Evolutionary conservation across 345 rosid species (phyloP).

Genomic region (Pistacia integerrima): DNA sequence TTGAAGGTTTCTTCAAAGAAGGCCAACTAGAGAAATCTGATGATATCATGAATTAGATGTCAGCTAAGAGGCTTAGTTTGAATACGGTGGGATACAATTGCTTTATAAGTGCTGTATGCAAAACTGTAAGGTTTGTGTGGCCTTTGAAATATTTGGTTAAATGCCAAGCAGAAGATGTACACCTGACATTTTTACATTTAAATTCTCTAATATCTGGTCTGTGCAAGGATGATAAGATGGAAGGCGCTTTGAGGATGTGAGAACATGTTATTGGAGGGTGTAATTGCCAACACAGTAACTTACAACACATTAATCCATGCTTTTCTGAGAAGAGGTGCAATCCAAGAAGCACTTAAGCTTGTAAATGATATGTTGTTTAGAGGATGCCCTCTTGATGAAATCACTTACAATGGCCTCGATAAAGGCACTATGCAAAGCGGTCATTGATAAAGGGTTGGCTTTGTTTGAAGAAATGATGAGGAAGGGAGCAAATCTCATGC

Average conservation of each 20-base stretch:
- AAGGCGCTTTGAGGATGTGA: constrained; percentile 60
- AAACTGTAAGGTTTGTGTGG: constrained; percentile 56
- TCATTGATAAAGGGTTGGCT: constrained; percentile 59
- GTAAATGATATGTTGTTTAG: constrained; percentile 78
- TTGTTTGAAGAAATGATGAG: constrained; percentile 81
- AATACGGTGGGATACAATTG: constrained; percentile 78
- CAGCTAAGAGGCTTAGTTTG: constrained; percentile 50
- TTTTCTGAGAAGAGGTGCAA: constrained; percentile 55
- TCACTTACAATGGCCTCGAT: constrained; percentile 77
- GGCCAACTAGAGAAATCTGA: constrained; percentile 58
- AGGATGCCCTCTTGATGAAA: constrained; percentile 71
- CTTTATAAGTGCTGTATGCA: constrained; percentile 66
- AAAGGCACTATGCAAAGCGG: constrained; percentile 63
- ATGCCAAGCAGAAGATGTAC: constrained; percentile 78
- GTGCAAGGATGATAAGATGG: constrained; percentile 57
- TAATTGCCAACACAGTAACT: constrained; percentile 75
- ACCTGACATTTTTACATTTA: constrained; percentile 74
- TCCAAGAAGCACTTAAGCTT: constrained; percentile 74
- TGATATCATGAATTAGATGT: constrained; percentile 52
- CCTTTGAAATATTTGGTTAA: constrained; percentile 51
- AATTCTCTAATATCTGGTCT: constrained; percentile 73
- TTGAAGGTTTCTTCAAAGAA: constrained; percentile 69
- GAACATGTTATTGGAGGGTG: constrained; percentile 81
- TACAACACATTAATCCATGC: constrained; percentile 72
- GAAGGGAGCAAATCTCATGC: constrained; percentile 64